Evolutionary conservation across 2,329 filamentous ascomycete species (phyloP).

Genomic region (Penicillium hesseltinei): DNA sequence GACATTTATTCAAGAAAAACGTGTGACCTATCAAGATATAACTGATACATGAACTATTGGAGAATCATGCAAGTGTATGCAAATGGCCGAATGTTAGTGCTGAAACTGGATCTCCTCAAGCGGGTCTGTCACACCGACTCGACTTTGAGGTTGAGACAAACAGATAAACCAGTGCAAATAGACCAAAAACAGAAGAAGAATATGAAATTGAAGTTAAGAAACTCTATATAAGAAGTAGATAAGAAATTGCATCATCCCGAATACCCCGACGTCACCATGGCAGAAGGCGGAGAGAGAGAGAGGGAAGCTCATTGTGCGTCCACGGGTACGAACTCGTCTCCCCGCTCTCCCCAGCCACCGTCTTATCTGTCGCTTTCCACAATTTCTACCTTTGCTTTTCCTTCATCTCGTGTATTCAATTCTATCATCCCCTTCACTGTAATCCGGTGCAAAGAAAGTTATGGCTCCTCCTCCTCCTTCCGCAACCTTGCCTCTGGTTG

Average conservation of each 20-base stretch:
- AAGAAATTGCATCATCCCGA: slow-evolving; percentile 19
- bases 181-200: neutral
- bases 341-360: slow-evolving; percentile 11
- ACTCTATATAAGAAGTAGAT: neutral
- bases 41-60: neutral
- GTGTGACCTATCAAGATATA: neutral
- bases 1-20: neutral
- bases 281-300: slow-evolving; percentile 21
- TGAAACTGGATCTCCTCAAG: slow-evolving; percentile 3
- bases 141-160: neutral
- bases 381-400: slow-evolving; percentile 2
- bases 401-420: neutral
- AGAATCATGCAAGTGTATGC: slow-evolving; percentile 3
- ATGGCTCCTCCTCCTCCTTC: slow-evolving; percentile 72
- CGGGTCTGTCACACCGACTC: slow-evolving; percentile 11
- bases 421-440: slow-evolving; percentile 7
- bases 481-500: slow-evolving; percentile 65
- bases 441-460: slow-evolving; percentile 12
- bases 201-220: neutral
- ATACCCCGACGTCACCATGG: slow-evolving; percentile 20
- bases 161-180: neutral
- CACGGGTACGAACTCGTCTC: slow-evolving; percentile 3
- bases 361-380: slow-evolving; percentile 9
- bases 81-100: slow-evolving; percentile 5
- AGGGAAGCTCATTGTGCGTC: slow-evolving; percentile 8